phyloP scores from a whole-genome alignment of 2,329 filamentous ascomycete genomes.

The Coleophoma cylindrospora region DNA sequence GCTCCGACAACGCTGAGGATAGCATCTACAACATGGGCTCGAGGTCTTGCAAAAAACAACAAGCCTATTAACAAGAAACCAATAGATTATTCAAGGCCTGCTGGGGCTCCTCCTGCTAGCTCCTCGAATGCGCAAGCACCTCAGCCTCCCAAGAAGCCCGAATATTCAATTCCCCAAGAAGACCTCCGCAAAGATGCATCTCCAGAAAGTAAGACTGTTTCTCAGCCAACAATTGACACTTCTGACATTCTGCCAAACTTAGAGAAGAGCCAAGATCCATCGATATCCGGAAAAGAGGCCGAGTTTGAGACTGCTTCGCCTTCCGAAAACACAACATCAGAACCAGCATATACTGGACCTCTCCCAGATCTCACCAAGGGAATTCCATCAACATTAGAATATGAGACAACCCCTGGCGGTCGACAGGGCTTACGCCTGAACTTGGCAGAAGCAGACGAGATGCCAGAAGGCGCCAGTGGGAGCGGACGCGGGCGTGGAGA shows the following conservation, averaged over 20 bases:
- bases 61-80: constrained; percentile 22
- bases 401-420: constrained; percentile 51
- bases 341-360: constrained; percentile 38
- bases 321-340: constrained; percentile 29
- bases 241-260: constrained; percentile 11
- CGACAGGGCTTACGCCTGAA: constrained; percentile 32
- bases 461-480: constrained; percentile 34
- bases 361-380: constrained; percentile 91
- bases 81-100: constrained; percentile 13
- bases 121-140: constrained; percentile 3
- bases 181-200: constrained; percentile 10
- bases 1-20: constrained; percentile 24
- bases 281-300: constrained; percentile 16
- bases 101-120: constrained; percentile 8
- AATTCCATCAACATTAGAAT: constrained; percentile 84
- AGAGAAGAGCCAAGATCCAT: constrained; percentile 9
- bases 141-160: background rate
- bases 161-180: no score
- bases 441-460: constrained; percentile 41
- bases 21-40: constrained; percentile 33
- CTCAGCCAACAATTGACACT: constrained; percentile 6
- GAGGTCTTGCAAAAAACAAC: constrained; percentile 38
- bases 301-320: constrained; percentile 28
- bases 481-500: constrained; percentile 55
- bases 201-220: constrained; percentile 8